Conservation (phyloP, 2,329 filamentous ascomycete species). For the Neurospora sp. region DNA sequence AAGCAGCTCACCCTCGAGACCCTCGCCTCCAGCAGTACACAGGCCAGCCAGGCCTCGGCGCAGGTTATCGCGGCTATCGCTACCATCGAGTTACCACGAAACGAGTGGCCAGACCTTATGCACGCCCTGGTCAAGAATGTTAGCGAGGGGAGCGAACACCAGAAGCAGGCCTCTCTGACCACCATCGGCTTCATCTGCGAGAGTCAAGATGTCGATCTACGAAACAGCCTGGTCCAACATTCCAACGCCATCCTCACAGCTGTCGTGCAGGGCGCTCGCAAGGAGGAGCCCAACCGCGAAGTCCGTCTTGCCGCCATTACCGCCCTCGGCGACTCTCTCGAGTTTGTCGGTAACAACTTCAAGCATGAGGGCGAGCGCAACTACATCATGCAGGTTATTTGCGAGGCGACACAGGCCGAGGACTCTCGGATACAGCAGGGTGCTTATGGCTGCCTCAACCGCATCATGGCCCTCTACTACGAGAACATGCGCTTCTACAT, state of each 20-base stretch:
- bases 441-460: constrained; percentile 92
- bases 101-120: constrained; percentile 93
- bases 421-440: constrained; percentile 90
- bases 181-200: constrained; percentile 99
- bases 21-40: constrained; percentile 64
- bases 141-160: constrained; percentile 70
- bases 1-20: constrained; percentile 88
- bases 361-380: constrained; percentile 98
- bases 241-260: constrained; percentile 97
- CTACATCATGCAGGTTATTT: constrained; percentile 99
- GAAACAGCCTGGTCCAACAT: constrained; percentile 70
- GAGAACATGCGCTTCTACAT: constrained; percentile 99
- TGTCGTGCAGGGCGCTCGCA: constrained; percentile 92
- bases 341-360: constrained; percentile 97
- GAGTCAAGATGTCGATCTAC: constrained; percentile 78
- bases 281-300: constrained; percentile 86
- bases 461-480: constrained; percentile 98
- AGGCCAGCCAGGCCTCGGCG: constrained; percentile 80
- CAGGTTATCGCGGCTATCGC: constrained; percentile 95
- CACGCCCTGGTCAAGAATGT: constrained; percentile 82
- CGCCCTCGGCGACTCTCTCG: constrained; percentile 88
- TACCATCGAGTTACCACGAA: constrained; percentile 82
- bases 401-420: constrained; percentile 91
- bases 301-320: constrained; percentile 89
- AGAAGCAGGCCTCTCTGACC: constrained; percentile 89